Base-by-base conservation (phyloP, 257 asterid genomes). In the Forsythia suspensa region DNA sequence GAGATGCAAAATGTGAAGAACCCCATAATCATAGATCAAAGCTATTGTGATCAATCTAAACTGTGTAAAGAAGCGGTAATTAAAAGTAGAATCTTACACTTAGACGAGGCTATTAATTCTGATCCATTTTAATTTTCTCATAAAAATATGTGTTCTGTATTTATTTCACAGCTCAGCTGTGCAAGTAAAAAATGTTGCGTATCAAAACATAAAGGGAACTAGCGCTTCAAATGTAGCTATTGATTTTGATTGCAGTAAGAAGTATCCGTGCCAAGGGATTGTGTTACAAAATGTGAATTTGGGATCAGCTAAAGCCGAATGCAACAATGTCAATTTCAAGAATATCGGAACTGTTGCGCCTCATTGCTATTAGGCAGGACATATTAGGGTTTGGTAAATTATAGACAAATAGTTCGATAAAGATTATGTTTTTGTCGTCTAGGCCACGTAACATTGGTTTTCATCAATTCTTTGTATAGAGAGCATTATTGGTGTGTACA, bases 21-120 rank as follows among this genome's bases (percentile, higher is more conserved):
- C 76, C 98, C 98, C 21, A 92, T 92, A 65, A 89, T 94, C 69
- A 85, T 94, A 21, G 96, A 94, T 82, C 98, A 94, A 74, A 78
- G 83, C 38, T 94, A 94, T 52, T 92, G 98, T 74, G 98, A 94
- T 77, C 88, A 86, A 81, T 61, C 79, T 41, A 74, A 63, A 15
- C 90, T 94, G 29, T 92, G 98, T 85, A 21, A 67, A 57, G 71
- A 94, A 70, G 85, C 86, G 93, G 96, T 29, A 29, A 29, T 29
- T 87, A 67, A 75, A 36, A 44, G 8, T 52, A 10, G 39, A 68
- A 41, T 16, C 72, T 67, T 34, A 41, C 51, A 8, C 5, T 5
- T 41, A 8, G 5, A 41, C 44, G 8, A 1, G 44, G 0, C 44
- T 1, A 29, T 29, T 29, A 29, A 29, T 29, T 29, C 2, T 29